Conservation (phyloP, 176 grass and related monocot genomes). For the Carex parvula region DNA sequence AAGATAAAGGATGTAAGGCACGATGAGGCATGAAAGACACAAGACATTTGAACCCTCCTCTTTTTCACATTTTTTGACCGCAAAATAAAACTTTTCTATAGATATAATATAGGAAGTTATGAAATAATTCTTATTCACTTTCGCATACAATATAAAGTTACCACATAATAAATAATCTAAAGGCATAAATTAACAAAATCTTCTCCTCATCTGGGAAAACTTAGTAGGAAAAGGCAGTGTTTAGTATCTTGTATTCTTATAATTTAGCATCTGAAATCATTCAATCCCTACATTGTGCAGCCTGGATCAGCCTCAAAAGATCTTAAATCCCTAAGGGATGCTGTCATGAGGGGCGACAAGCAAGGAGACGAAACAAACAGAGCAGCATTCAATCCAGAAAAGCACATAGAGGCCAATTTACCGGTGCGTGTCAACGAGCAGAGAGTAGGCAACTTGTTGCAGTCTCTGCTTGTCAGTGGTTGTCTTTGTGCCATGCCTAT, state of each 20-base stretch:
- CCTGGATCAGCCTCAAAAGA: constrained; percentile 40
- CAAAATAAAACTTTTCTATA: neutral
- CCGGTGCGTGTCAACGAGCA: constrained; percentile 83
- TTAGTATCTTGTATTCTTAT: neutral
- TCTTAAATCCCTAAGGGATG: constrained; percentile 67
- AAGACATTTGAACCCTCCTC: no score
- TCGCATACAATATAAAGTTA: neutral
- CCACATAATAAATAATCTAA: neutral
- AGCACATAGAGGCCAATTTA: constrained; percentile 72
- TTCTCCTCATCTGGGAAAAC: neutral
- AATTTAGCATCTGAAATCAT: neutral
- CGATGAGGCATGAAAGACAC: no score
- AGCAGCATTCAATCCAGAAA: constrained; percentile 62
- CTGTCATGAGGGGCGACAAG: constrained; percentile 36
- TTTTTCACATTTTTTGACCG: no score
- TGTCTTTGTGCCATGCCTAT: constrained; percentile 62
- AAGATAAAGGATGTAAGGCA: no score
- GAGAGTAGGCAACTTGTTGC: constrained; percentile 75
- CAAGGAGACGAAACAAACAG: constrained; percentile 29
- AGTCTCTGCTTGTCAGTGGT: constrained; percentile 66
- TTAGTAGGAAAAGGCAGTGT: neutral
- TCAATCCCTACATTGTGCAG: constrained; percentile 32
- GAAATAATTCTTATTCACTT: neutral
- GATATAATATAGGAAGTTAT: neutral
- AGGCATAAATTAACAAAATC: neutral